Percentiles rank a stretch among this genome's conserved stretches.
Evolutionary conservation across 495 filamentous ascomycete species (phyloP).

Genomic region (Glutinoglossum americanum): DNA sequence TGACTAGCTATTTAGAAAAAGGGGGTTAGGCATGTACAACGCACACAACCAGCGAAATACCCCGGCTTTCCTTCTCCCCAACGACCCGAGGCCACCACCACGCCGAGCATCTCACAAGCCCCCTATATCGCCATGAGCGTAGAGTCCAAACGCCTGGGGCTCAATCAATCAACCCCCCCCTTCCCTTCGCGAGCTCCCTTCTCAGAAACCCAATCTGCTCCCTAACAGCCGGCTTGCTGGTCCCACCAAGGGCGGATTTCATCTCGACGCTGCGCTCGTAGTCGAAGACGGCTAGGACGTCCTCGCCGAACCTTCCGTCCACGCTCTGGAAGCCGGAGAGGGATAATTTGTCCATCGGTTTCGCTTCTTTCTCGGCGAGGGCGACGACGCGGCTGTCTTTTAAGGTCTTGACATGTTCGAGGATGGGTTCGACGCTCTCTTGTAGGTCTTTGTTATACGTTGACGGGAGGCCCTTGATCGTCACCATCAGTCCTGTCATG

Average conservation of each 20-base stretch:
- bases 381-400: slow-evolving; percentile 60
- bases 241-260: slow-evolving; percentile 61
- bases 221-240: slow-evolving; percentile 47
- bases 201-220: slow-evolving; percentile 62
- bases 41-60: no score
- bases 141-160: no score
- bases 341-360: slow-evolving; percentile 57
- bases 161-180: no score
- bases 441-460: slow-evolving; percentile 95
- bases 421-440: slow-evolving; percentile 70
- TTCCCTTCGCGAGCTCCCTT: no score
- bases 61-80: no score
- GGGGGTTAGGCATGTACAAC: no score
- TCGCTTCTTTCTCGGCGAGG: slow-evolving; percentile 43
- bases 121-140: no score
- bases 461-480: slow-evolving; percentile 67
- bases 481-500: slow-evolving; percentile 75
- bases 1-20: no score
- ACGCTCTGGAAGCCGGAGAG: slow-evolving; percentile 50
- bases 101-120: no score
- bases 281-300: slow-evolving; percentile 54
- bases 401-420: slow-evolving; percentile 76
- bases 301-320: slow-evolving; percentile 52
- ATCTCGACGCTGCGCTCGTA: slow-evolving; percentile 79
- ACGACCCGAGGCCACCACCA: no score